Evolutionary conservation across 2,329 filamentous ascomycete genomes (phyloP), one percentile per base, ranked within the genome.

Genomic region (Colletotrichum acutatum): DNA sequence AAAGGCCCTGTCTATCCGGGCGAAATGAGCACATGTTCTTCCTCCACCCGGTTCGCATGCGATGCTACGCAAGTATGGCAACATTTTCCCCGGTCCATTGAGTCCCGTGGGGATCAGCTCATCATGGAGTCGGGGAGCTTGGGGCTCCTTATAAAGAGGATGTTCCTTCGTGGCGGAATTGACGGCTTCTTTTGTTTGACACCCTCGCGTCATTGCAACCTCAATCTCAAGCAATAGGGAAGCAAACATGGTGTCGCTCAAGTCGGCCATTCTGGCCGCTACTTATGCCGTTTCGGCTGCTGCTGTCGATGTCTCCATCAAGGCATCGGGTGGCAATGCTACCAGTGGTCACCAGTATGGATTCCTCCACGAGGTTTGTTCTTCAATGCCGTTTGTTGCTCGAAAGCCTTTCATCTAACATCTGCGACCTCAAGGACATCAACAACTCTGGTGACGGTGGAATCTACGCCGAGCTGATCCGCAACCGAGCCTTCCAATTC

Each of bases 381-480:
- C 12, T 16, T 2, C 57, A 22, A 19, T 32, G 30, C 46, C 53
- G 3, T 14, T 28, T 46, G 34, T 9, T 22, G 5, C 6, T 2
- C 6, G 32, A 12, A 2, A 5, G 64, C 12, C 19, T n/a, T 16
- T 49, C 8, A 2, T 11, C 30, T 56, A 16, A 54, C 9, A 49
- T 3, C 22, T 37, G 5, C 19, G 11, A 49, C 4, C 3, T 11
- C 24, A 16, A 90, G 88, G 89, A 90, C 66, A 92, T 92, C 79
- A 90, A 90, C 80, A 90, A 93, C 79, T 91, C 90, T 2, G 92
- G 92, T 2, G 92, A 94, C 78, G 92, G 92, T 26, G 92, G 92
- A 5, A 89, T 94, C 74, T 94, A 94, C 78, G 92, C 90, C 61
- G 92, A 94, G 78, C 81, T 94, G 68, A 88, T 94, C 69, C 88